Evolutionary conservation across 768 basidiomycete genomes (phyloP), one percentile per base, ranked within the genome.

Genomic region (Stropharia rugosoannulata): DNA sequence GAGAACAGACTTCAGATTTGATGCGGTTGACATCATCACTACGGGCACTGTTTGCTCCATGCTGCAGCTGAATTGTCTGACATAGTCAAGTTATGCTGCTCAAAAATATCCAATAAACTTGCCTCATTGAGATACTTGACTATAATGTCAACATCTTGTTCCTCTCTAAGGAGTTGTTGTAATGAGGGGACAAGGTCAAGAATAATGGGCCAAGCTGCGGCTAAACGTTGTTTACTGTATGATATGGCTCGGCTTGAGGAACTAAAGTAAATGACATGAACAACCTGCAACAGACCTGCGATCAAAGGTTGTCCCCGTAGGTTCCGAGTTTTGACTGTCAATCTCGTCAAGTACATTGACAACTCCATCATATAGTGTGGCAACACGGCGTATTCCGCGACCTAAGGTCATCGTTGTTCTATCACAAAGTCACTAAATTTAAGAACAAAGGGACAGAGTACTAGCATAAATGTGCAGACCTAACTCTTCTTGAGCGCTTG

Each of bases 1-100:
- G 18, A 41, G 18, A 22, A 35, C 29, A 29, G 16, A 56, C 15
- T n/a, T 27, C 16, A n/a, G 29, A 38, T 29, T 37, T 40, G n/a
- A 56, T 41, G 22, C 46, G 16, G 15, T 39, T 49, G 36, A 49
- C 4, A 36, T 49, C 54, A 18, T 56, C 47, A 36, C 54, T 54
- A 9, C 53, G 44, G 1, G 53, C 53, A 25, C 32, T 47, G 35
- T 54, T 54, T 4, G 53, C 53, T 11, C 53, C 53, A 5, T 11
- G 15, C 35, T 54, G 44, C 11, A 54, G 45, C 54, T 49, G 15
- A 27, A 47, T 16, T 3, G 11, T 29, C 4, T n/a, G n/a, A n/a
- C n/a, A n/a, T n/a, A n/a, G n/a, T n/a, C n/a, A n/a, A n/a, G n/a
- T n/a, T n/a, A n/a, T n/a, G n/a, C n/a, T n/a, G n/a, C n/a, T n/a